These are phyloP conservation scores for Dendrobium catenatum DNA, from an alignment of 106 monocot species.

Conservation along the genomic window DNA sequence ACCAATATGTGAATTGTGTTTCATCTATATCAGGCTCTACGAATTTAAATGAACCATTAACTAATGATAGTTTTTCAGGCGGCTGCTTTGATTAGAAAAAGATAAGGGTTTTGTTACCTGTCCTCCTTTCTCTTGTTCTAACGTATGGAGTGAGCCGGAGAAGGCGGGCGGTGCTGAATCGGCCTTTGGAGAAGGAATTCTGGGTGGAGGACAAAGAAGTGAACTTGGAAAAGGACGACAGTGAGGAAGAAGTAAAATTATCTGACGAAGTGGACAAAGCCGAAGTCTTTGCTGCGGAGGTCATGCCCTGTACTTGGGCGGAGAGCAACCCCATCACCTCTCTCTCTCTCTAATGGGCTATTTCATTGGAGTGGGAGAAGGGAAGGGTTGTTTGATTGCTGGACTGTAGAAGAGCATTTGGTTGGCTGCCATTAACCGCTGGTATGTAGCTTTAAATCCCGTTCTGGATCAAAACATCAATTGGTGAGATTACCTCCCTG, in stretches of 20 bases:
- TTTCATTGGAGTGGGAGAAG: no score
- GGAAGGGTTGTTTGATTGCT: no score
- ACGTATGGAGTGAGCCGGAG: slow-evolving; percentile 1
- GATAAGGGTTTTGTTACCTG: not conserved
- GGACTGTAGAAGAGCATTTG: not conserved
- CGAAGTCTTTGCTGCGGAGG: slow-evolving; percentile 6
- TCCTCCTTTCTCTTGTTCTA: slow-evolving; percentile 4
- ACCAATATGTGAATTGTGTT: no score
- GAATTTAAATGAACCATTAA: no score
- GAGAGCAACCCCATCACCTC: slow-evolving; percentile 12
- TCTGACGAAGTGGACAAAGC: slow-evolving; percentile 6
- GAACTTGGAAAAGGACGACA: slow-evolving; percentile 6
- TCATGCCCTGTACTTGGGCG: slow-evolving; percentile 5
- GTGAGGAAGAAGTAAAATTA: not conserved
- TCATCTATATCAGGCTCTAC: no score
- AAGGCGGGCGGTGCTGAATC: not conserved
- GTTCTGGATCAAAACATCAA: no score
- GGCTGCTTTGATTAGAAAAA: not conserved
- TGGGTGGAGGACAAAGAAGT: not conserved
- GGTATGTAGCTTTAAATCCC: not conserved
- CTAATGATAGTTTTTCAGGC: no score
- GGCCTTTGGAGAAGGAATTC: slow-evolving; percentile 23
- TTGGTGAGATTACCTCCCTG: not conserved
- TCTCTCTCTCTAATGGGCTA: not conserved
- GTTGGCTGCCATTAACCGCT: slow-evolving; percentile 4